Conservation (phyloP, 1,284 basidiomycete species). For the Clitocybe nebularis region DNA sequence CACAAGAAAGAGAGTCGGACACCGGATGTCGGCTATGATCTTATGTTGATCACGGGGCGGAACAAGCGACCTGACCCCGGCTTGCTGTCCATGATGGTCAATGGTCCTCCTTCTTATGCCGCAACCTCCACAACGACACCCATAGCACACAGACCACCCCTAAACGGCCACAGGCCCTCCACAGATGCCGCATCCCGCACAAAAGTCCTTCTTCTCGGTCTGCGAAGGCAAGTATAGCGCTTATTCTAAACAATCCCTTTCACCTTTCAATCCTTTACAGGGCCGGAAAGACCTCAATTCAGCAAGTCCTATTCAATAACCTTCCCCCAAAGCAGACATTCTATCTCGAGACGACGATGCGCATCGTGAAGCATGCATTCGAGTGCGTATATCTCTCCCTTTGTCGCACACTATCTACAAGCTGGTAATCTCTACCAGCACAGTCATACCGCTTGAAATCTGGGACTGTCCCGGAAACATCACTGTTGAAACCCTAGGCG, state of each 20-base stretch:
- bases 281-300: constrained; percentile 91
- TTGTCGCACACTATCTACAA: not conserved
- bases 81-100: constrained; percentile 21
- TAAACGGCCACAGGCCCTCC: constrained; percentile 24
- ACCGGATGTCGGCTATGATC: not conserved
- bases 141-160: constrained; percentile 18
- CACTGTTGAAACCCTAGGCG: constrained; percentile 71
- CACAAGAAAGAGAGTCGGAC: constrained; percentile 1
- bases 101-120: constrained; percentile 28
- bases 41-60: not conserved
- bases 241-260: too few relatives aligned
- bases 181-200: constrained; percentile 37
- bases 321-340: constrained; percentile 85
- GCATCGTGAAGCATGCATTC: constrained; percentile 70
- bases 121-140: constrained; percentile 26
- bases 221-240: constrained; percentile 76
- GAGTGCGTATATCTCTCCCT: constrained; percentile 59
- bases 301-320: constrained; percentile 88
- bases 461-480: constrained; percentile 94
- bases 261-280: constrained; percentile 33
- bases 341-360: constrained; percentile 86
- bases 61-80: not conserved
- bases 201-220: constrained; percentile 77
- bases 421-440: constrained; percentile 43
- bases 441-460: constrained; percentile 88